Conservation (phyloP, 2,329 filamentous ascomycete species). For the Didymella exigua region DNA sequence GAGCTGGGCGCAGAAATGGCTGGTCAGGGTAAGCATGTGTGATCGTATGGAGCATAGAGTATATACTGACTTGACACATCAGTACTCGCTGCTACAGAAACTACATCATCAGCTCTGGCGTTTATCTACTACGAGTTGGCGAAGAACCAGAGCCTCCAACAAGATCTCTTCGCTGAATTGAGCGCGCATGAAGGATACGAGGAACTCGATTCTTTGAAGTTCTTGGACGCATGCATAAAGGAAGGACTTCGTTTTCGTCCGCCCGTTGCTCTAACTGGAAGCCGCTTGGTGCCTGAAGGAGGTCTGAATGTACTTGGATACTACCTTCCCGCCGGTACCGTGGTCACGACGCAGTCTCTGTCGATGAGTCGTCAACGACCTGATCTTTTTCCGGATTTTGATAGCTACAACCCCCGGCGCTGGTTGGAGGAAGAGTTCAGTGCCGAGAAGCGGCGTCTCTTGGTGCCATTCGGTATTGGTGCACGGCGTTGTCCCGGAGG, state of each 20-base stretch:
- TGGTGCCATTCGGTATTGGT: slow-evolving; percentile 28
- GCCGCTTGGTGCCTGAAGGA: slow-evolving; percentile 22
- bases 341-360: slow-evolving; percentile 24
- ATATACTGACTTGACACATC: background rate
- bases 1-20: slow-evolving; percentile 30
- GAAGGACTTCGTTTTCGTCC: slow-evolving; percentile 31
- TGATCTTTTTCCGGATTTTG: slow-evolving; percentile 27
- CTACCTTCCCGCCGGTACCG: slow-evolving; percentile 23
- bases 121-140: slow-evolving; percentile 30
- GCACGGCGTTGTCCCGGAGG: slow-evolving; percentile 28
- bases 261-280: slow-evolving; percentile 29
- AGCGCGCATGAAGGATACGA: slow-evolving; percentile 24
- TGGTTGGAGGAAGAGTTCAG: slow-evolving; percentile 24
- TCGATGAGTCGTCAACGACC: slow-evolving; percentile 30
- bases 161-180: slow-evolving; percentile 20
- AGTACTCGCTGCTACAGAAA: slow-evolving; percentile 29
- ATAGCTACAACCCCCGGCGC: slow-evolving; percentile 23
- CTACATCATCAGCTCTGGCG: slow-evolving; percentile 26
- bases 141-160: slow-evolving; percentile 23
- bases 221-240: slow-evolving; percentile 26
- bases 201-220: slow-evolving; percentile 25
- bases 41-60: too few species aligned
- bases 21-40: slow-evolving; percentile 19
- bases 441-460: slow-evolving; percentile 19
- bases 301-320: slow-evolving; percentile 23